Base-by-base conservation (phyloP, 2,329 filamentous ascomycete genomes). In the Verticillium longisporum region DNA sequence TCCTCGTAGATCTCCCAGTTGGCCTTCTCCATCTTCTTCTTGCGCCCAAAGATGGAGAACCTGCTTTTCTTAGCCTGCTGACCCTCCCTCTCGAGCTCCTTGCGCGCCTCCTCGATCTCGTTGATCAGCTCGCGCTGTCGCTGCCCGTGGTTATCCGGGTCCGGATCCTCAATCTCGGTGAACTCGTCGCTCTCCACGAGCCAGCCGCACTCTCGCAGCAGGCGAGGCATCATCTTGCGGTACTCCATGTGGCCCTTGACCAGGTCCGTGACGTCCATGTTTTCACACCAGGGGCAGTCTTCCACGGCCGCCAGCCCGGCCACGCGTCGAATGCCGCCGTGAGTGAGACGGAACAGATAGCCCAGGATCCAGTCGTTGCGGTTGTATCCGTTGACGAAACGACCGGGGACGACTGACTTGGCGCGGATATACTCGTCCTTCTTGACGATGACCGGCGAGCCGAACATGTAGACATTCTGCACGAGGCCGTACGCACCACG, bases 241-340 rank as follows among this genome's bases (percentile, higher is more conserved):
- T 99, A 99, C 59, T 95, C 91, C 94, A 98, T 98, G 72, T 99
- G 95, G 1, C 95, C 94, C 33, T 88, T 86, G 15, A 98, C 94
- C 56, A 89, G 78, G 61, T 92, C 86, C 1, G 93, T 96, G 50
- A 96, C 89, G 71, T 98, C 87, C 65, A 96, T 81, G 69, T 97
- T 98, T 72, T 98, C 95, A 15, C 98, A 76, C 15, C 89, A 91
- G 0, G 88, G 87, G n/a, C 96, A 80, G 6, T 80, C 84, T 55
- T 94, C 85, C 2, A 98, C 83, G 1, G 89, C 81, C 1, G 86
- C 90, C 53, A 99, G 83, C 13, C 95, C 95, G 5, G 93, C 93
- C 1, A 99, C 85, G 21, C 88, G 87, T 74, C 92, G 89, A 69
- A 98, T 94, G 54, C 95, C 95, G 66, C 95, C 95, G 66, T 89